These are phyloP conservation scores for Arabis hirsuta DNA, from an alignment of 345 rosid genomes.

Conservation along the genomic window DNA sequence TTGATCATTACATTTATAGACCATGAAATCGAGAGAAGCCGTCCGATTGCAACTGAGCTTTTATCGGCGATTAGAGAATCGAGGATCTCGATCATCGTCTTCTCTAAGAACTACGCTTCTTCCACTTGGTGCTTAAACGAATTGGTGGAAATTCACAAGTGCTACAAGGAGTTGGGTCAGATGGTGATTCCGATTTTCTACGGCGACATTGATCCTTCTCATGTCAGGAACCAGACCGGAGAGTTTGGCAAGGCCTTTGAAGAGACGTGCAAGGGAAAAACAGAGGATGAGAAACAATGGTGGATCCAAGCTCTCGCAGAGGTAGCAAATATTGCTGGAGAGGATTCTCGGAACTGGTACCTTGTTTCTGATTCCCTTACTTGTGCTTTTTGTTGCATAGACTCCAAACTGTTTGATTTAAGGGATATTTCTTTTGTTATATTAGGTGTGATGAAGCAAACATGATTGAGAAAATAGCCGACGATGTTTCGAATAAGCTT, in stretches of 20 bases:
- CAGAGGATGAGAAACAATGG: not conserved
- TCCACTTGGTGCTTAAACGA: conserved; percentile 20
- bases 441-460: conserved; percentile 25
- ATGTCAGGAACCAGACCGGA: conserved; percentile 19
- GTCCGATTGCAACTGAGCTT: not conserved
- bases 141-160: conserved; percentile 15
- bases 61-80: conserved; percentile 13
- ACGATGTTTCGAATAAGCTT: conserved; percentile 27
- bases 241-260: not conserved
- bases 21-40: conserved; percentile 14
- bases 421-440: not conserved
- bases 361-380: too few relatives aligned
- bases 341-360: conserved; percentile 19
- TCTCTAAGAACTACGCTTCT: conserved; percentile 31
- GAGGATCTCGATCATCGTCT: conserved; percentile 18
- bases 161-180: not conserved
- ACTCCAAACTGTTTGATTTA: not conserved
- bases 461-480: conserved; percentile 26
- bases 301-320: conserved; percentile 5
- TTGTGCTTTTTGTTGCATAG: too few relatives aligned
- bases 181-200: conserved; percentile 28
- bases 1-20: not conserved
- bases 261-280: not conserved
- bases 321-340: conserved; percentile 25
- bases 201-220: conserved; percentile 19